Evolutionary conservation across 2,329 filamentous ascomycete genomes (phyloP).

Genomic region (Calycina marina): DNA sequence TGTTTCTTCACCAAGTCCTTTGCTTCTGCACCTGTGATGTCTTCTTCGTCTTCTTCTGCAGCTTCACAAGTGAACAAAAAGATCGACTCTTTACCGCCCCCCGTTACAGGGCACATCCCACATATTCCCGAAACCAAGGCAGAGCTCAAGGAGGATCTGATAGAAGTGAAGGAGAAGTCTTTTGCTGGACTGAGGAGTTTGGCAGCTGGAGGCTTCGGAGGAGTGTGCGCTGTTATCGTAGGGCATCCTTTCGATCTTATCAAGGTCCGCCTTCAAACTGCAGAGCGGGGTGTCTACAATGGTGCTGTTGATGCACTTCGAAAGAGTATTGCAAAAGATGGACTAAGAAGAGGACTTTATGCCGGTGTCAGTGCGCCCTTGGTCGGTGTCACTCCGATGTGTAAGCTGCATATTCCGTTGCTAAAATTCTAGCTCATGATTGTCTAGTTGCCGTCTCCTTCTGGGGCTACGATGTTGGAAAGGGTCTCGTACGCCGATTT

Average conservation of each 20-base stretch:
- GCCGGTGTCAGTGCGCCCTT: constrained; percentile 93
- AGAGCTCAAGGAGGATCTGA: constrained; percentile 20
- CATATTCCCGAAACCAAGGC: constrained; percentile 21
- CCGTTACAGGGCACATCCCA: constrained; percentile 17
- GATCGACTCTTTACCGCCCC: constrained; percentile 16
- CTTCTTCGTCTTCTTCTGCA: constrained; percentile 14
- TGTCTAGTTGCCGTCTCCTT: constrained; percentile 50
- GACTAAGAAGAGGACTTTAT: constrained; percentile 68
- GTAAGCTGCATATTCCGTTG: constrained; percentile 39
- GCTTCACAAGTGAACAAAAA: constrained; percentile 17
- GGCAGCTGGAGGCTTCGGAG: constrained; percentile 80
- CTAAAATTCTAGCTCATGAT: constrained; percentile 3
- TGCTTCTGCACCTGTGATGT: constrained; percentile 8
- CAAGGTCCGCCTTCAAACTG: constrained; percentile 93
- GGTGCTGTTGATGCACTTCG: constrained; percentile 83
- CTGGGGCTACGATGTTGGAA: constrained; percentile 92
- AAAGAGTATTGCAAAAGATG: constrained; percentile 79
- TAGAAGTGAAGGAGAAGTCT: constrained; percentile 18
- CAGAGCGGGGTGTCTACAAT: constrained; percentile 82
- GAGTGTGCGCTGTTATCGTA: constrained; percentile 84
- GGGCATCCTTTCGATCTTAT: constrained; percentile 96
- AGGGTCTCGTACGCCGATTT: constrained; percentile 62
- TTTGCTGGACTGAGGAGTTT: constrained; percentile 63
- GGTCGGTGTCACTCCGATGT: constrained; percentile 96
- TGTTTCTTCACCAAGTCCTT: too few relatives aligned